These are phyloP conservation scores for Jasminum sambac DNA, from an alignment of 257 asterid species.

Conservation along the genomic window DNA sequence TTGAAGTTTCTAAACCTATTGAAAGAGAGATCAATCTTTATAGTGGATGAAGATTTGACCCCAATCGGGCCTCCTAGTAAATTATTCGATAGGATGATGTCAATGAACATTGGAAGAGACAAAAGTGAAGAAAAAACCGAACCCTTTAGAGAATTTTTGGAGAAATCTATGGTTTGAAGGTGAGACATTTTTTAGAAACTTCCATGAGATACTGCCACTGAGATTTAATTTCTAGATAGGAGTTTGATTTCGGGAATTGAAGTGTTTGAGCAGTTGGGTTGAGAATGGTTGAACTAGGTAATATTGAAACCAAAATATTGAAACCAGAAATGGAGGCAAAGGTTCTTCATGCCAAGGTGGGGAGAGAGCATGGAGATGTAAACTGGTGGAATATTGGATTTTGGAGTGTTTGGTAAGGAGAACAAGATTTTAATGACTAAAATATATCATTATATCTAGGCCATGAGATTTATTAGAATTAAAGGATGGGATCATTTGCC, in stretches of 20 bases:
- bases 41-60: slow-evolving; percentile 31
- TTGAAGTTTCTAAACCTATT: slow-evolving; percentile 75
- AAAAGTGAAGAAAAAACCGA: slow-evolving; percentile 54
- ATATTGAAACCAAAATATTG: too few relatives aligned
- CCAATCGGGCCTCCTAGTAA: slow-evolving; percentile 67
- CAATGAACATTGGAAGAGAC: slow-evolving; percentile 50
- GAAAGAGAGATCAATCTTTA: slow-evolving; percentile 59
- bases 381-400: too few relatives aligned
- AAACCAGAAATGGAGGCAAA: slow-evolving; percentile 74
- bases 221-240: slow-evolving; percentile 64
- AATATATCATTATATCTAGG: too few relatives aligned
- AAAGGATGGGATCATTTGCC: too few relatives aligned
- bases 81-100: slow-evolving; percentile 65
- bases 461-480: too few relatives aligned
- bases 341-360: too few relatives aligned
- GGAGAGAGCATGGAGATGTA: too few relatives aligned
- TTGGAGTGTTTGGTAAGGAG: too few relatives aligned
- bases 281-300: slow-evolving; percentile 43
- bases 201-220: slow-evolving; percentile 74
- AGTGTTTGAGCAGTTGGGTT: slow-evolving; percentile 44
- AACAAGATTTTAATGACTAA: too few relatives aligned
- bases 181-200: slow-evolving; percentile 56
- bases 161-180: slow-evolving; percentile 69
- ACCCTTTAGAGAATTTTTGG: slow-evolving; percentile 67
- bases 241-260: slow-evolving; percentile 46